Evolutionary conservation across 1,284 basidiomycete species (phyloP), one percentile per base, ranked within the genome.

Genomic region (Dichomitus squalens): DNA sequence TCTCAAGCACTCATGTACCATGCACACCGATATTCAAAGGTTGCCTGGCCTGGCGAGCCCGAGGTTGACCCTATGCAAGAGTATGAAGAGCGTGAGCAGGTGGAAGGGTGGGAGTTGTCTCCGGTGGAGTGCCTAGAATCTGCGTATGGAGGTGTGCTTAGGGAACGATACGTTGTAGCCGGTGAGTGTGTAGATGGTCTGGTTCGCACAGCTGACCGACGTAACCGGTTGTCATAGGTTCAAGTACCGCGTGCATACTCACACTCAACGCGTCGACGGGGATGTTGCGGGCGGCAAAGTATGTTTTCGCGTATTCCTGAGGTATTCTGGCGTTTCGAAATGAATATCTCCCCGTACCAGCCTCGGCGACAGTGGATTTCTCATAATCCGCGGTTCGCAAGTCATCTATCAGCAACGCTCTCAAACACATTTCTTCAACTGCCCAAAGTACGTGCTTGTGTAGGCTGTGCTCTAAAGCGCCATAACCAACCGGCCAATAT

Each of bases 341-440:
- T 47, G 34, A 35, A 50, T 14, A 21, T 23, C 2, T 18, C 14
- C 41, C 36, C 50, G n/a, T 48, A 57, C 5, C 65, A 93, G 91
- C 70, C 76, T 96, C 55, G 93, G 93, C 16, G 93, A 96, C 72
- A 94, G 92, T 47, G 91, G 92, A 12, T 95, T 89, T 70, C 77
- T 85, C 59, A 86, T 96, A 54, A 82, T 95, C 55, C 86, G 92
- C 27, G 83, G 84, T 12, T 85, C 85, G 29, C 79, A 82, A 12
- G 76, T 92, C 23, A 73, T 87, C 36, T 78, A 93, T 68, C 77
- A 77, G 58, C 86, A 91, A 67, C 76, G 76, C 46, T 69, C 82
- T 0, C 92, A 93, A 71, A 88, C 87, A 0, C 89, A 93, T 70
- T 92, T 84, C 67, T 94, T 94, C 72, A 94, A 94, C 66, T 93